Evolutionary conservation across 2,329 filamentous ascomycete species (phyloP).

Genomic region (Hypoxylon sp.): DNA sequence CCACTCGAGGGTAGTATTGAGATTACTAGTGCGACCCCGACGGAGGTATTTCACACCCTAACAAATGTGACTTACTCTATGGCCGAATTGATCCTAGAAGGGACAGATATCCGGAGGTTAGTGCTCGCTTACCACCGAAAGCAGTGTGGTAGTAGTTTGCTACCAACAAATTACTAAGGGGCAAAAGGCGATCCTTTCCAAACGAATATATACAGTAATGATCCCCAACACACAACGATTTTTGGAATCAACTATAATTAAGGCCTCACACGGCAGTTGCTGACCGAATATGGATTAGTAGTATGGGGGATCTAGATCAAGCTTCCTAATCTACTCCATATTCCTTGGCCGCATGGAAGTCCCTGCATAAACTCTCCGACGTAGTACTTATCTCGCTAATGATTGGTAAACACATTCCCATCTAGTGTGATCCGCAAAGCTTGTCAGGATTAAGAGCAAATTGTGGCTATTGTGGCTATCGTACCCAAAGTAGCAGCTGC

Average conservation of each 20-base stretch:
- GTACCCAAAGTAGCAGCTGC: slow-evolving; percentile 32
- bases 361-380: slow-evolving; percentile 37
- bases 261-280: slow-evolving; percentile 23
- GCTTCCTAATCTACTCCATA: slow-evolving; percentile 39
- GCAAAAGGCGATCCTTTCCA: slow-evolving; percentile 23
- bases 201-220: slow-evolving; percentile 38
- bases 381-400: slow-evolving; percentile 13
- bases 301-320: slow-evolving; percentile 23
- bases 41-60: slow-evolving; percentile 32
- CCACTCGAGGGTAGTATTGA: slow-evolving; percentile 29
- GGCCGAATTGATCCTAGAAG: slow-evolving; percentile 3
- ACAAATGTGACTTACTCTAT: slow-evolving; percentile 27
- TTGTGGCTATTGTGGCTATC: slow-evolving; percentile 22
- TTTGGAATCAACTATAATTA: slow-evolving; percentile 5
- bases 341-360: slow-evolving; percentile 28
- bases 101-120: slow-evolving; percentile 3
- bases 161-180: slow-evolving; percentile 33
- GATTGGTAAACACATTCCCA: slow-evolving; percentile 25
- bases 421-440: slow-evolving; percentile 13
- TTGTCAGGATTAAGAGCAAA: slow-evolving; percentile 27
- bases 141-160: slow-evolving; percentile 5
- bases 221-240: slow-evolving; percentile 21
- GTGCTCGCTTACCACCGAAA: slow-evolving; percentile 23
- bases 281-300: slow-evolving; percentile 20
- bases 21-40: slow-evolving; percentile 38